Evolutionary conservation across 768 basidiomycete genomes (phyloP).

Genomic region (Zangia roseola): DNA sequence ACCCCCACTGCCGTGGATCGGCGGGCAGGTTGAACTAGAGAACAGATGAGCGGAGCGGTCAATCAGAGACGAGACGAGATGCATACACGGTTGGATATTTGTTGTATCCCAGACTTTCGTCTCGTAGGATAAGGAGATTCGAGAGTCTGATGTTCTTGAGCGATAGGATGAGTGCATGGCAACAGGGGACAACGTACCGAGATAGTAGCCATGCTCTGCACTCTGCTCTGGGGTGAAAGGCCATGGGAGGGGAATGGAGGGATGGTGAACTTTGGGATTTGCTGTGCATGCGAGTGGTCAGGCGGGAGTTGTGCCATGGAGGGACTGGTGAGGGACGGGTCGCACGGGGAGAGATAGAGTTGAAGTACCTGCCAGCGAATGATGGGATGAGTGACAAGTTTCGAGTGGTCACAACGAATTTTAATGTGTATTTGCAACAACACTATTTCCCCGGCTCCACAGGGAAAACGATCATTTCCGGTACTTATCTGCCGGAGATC

Average conservation of each 20-base stretch:
- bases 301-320: conserved; percentile 17
- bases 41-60: neutral
- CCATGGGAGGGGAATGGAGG: conserved; percentile 3
- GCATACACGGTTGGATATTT: conserved; percentile 46
- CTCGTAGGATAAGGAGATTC: conserved; percentile 42
- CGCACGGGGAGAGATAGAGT: neutral
- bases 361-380: neutral
- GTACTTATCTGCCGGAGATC: no score
- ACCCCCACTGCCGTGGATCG: conserved; percentile 68
- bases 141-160: conserved; percentile 17
- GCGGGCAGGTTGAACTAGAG: conserved; percentile 60
- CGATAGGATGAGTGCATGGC: neutral
- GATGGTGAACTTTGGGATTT: conserved; percentile 14
- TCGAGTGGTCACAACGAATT: neutral
- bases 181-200: conserved; percentile 14
- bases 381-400: neutral
- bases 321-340: neutral
- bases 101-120: conserved; percentile 33
- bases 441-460: neutral
- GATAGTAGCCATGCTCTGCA: conserved; percentile 25
- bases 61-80: neutral
- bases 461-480: neutral
- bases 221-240: conserved; percentile 21
- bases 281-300: neutral
- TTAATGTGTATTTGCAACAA: no score